phyloP scores from a whole-genome alignment of 768 basidiomycete genomes.

The Amanita fuliginea region DNA sequence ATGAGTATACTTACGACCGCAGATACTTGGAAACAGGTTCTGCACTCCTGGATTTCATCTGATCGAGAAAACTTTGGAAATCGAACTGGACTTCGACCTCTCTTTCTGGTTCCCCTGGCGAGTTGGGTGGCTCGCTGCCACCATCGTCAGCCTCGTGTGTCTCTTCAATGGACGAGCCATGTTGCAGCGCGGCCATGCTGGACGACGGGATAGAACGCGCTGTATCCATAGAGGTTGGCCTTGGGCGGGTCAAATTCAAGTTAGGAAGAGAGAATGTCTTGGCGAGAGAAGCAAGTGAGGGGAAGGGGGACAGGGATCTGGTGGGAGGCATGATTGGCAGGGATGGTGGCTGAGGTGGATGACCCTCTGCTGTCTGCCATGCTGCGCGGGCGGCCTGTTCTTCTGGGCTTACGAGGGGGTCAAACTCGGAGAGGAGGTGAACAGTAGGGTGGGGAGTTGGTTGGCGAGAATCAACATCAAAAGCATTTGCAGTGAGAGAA shows the following conservation, averaged over 20 bases:
- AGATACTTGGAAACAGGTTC: constrained; percentile 94
- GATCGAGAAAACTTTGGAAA: constrained; percentile 90
- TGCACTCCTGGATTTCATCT: constrained; percentile 80
- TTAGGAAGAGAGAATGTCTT: constrained; percentile 47
- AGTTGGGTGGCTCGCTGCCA: background rate
- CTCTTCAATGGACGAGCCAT: constrained; percentile 5
- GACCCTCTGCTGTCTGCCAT: constrained; percentile 52
- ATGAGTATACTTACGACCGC: constrained; percentile 60
- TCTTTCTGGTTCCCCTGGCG: constrained; percentile 2
- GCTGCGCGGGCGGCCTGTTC: constrained; percentile 52
- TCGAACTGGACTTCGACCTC: constrained; percentile 56
- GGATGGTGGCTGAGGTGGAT: constrained; percentile 39
- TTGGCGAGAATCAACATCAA: constrained; percentile 4
- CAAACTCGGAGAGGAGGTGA: constrained; percentile 52
- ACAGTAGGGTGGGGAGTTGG: constrained; percentile 11
- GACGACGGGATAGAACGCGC: constrained; percentile 48
- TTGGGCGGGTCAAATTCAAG: constrained; percentile 27
- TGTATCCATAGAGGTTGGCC: constrained; percentile 53
- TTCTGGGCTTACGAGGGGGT: constrained; percentile 49
- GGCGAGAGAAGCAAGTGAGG: constrained; percentile 57
- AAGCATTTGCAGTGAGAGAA: constrained; percentile 24
- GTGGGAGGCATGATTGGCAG: constrained; percentile 17
- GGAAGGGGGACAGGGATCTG: constrained; percentile 35
- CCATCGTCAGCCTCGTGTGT: background rate
- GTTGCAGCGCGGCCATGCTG: constrained; percentile 34